Percentiles rank a stretch among this genome's conserved stretches.
phyloP scores from a whole-genome alignment of 805 yeast species.

The Komagataella ulmi region DNA sequence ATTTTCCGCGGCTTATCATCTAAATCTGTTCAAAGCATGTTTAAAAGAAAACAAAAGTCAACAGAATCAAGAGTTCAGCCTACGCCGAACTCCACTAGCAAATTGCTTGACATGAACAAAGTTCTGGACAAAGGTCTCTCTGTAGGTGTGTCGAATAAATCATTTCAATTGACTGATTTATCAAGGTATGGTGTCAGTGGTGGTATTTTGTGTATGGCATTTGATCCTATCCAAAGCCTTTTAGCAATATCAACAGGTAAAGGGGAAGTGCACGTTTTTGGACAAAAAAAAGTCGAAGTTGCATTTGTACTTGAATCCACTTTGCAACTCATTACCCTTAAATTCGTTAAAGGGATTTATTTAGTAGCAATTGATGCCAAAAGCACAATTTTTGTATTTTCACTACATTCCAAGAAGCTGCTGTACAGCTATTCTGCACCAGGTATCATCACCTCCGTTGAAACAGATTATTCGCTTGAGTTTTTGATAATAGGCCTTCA shows the following conservation, averaged over 20 bases:
- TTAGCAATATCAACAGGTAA: conserved; percentile 66
- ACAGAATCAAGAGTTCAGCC: neutral
- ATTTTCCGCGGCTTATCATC: neutral
- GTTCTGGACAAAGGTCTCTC: conserved; percentile 12
- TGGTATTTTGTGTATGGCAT: conserved; percentile 52
- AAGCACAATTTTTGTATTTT: conserved; percentile 53
- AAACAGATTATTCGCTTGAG: conserved; percentile 77
- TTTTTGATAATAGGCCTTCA: conserved; percentile 73
- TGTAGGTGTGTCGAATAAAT: conserved; percentile 14
- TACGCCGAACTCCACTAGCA: neutral
- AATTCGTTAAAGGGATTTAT: conserved; percentile 72
- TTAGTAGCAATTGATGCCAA: conserved; percentile 57
- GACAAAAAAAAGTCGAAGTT: conserved; percentile 70
- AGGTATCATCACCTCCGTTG: conserved; percentile 54
- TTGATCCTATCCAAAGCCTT: conserved; percentile 81
- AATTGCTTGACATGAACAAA: conserved; percentile 2
- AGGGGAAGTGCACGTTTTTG: conserved; percentile 68
- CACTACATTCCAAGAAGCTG: conserved; percentile 49
- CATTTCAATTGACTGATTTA: conserved; percentile 17
- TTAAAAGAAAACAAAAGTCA: neutral
- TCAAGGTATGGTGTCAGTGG: conserved; percentile 49
- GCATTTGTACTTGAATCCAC: conserved; percentile 39
- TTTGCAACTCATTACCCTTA: conserved; percentile 37
- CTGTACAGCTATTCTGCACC: conserved; percentile 51
- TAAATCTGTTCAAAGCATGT: neutral